These are phyloP conservation scores for Kodamaea laetipori DNA, from an alignment of 805 yeast species.

Conservation along the genomic window DNA sequence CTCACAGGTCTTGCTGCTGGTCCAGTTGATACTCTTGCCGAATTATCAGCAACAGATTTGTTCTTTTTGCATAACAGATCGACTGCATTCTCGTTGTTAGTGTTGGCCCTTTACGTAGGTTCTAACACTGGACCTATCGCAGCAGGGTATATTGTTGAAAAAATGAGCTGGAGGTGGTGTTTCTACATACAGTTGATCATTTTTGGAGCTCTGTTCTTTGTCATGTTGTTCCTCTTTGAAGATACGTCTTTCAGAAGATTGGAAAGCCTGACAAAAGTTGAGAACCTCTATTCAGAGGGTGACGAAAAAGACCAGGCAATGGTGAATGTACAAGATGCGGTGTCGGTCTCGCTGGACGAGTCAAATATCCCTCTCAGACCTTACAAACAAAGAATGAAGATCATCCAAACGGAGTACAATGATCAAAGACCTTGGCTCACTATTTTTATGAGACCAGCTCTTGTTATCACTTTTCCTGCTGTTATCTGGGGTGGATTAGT, in stretches of 20 bases:
- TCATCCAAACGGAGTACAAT: slow-evolving; percentile 39
- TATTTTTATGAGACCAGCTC: slow-evolving; percentile 40
- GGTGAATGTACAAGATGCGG: not conserved
- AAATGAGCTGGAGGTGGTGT: slow-evolving; percentile 46
- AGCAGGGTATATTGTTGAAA: slow-evolving; percentile 43
- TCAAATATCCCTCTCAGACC: slow-evolving; percentile 27
- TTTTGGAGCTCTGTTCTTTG: slow-evolving; percentile 31
- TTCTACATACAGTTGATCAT: slow-evolving; percentile 33
- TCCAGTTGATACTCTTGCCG: slow-evolving; percentile 49
- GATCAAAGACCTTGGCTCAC: slow-evolving; percentile 44
- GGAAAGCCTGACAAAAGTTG: not conserved
- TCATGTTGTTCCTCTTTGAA: slow-evolving; percentile 37
- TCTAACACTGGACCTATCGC: slow-evolving; percentile 47
- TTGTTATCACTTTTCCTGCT: slow-evolving; percentile 41
- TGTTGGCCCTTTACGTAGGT: slow-evolving; percentile 47
- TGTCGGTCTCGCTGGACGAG: not conserved
- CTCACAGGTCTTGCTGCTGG: slow-evolving; percentile 42
- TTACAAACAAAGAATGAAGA: slow-evolving; percentile 38
- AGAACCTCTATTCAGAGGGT: not conserved
- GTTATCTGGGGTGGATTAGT: slow-evolving; percentile 49
- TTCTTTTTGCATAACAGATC: slow-evolving; percentile 48
- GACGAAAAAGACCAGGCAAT: not conserved
- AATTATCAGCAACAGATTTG: slow-evolving; percentile 46
- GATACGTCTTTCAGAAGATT: slow-evolving; percentile 44
- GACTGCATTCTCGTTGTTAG: slow-evolving; percentile 30